Conservation (phyloP, 305 asterid species). For the Andrographis paniculata region DNA sequence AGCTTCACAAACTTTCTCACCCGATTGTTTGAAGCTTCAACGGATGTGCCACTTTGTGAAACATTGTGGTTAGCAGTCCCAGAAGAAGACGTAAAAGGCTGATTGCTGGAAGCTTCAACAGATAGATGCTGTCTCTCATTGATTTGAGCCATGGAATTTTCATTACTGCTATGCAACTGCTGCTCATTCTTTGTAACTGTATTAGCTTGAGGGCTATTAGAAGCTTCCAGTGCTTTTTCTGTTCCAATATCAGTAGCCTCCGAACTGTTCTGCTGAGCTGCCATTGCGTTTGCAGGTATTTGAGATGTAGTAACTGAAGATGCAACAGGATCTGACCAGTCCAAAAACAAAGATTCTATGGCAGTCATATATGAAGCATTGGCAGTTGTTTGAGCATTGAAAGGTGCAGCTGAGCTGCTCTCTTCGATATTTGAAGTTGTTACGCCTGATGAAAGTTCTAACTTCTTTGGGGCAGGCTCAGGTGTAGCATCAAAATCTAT, state of each 20-base stretch:
- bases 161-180: constrained; percentile 16
- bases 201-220: constrained; percentile 19
- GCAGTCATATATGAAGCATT: constrained; percentile 25
- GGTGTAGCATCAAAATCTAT: constrained; percentile 52
- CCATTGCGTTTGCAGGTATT: constrained; percentile 16
- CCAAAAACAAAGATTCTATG: constrained; percentile 50
- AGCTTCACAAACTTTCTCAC: constrained; percentile 17
- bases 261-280: constrained; percentile 15
- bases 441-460: constrained; percentile 20
- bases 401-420: constrained; percentile 23
- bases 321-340: constrained; percentile 30
- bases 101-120: constrained; percentile 12
- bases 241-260: constrained; percentile 19
- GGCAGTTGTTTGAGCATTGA: constrained; percentile 25
- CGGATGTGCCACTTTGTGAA: constrained; percentile 23
- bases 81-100: constrained; percentile 9
- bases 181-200: constrained; percentile 12
- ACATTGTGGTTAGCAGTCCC: constrained; percentile 14
- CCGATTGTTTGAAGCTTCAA: constrained; percentile 26
- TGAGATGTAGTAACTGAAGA: constrained; percentile 21
- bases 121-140: constrained; percentile 16
- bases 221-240: constrained; percentile 14
- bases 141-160: constrained; percentile 11
- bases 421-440: constrained; percentile 15
- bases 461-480: constrained; percentile 28